Base-by-base conservation (phyloP, 139 green algal genomes). In the Chlamydomonas sp. region DNA sequence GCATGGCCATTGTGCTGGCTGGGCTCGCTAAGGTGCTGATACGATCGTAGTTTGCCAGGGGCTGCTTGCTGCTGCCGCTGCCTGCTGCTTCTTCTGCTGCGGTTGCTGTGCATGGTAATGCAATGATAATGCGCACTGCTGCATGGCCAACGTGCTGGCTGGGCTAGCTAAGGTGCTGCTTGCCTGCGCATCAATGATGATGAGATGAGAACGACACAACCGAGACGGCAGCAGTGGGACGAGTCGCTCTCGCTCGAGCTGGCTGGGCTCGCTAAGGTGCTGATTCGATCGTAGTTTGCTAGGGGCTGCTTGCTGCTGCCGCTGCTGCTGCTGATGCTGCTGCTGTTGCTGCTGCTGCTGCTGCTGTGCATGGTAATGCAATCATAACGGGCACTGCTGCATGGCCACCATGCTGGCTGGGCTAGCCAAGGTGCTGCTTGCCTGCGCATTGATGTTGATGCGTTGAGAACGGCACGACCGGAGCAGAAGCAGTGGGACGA, bases 401-500 rank as follows among this genome's bases (percentile, higher is more conserved):
- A 2, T 36, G n/a, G n/a, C n/a, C n/a, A n/a, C n/a, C n/a, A 26
- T 13, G 13, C 16, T 54, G 43, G 16, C 20, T 54, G 43, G 13
- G 43, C 20, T 54, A 26, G 43, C 20, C 20, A 26, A 54, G 13
- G 43, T 54, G 43, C 20, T 54, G 43, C 43, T 20, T 54, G 43
- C 43, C 43, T 54, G 13, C 20, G 43, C 20, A 54, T 54, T 54
- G 43, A 26, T 54, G 43, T 13, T 20, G 20, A 26, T 54, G 13
- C 20, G 43, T 26, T 20, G 43, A 26, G 43, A 54, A 54, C 43
- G 20, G 13, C 43, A 13, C 43, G 43, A 20, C 43, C 85, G 37
- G 89, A 90, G 77, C 87, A 95, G 73, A 97, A 97, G 83, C 90
- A 94, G 80, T 97, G 92, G 92, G 92, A 95, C 36, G 92, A 96